Evolutionary conservation across 2,329 filamentous ascomycete species (phyloP).

Genomic region (Exophiala sideris): DNA sequence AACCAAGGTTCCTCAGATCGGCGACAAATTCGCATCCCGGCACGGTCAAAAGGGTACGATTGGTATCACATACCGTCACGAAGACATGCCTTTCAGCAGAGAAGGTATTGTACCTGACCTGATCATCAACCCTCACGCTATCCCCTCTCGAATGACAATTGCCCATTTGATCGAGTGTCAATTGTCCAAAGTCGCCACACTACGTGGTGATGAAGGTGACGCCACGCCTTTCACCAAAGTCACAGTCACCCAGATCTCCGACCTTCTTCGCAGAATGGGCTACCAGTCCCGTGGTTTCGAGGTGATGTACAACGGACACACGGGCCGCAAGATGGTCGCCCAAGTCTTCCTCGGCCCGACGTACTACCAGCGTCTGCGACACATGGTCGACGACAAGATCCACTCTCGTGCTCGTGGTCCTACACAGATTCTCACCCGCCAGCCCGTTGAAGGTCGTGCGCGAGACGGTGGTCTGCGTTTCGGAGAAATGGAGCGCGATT

Average conservation of each 20-base stretch:
- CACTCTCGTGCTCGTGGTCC: constrained; percentile 97
- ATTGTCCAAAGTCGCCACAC: constrained; percentile 88
- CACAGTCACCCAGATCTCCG: constrained; percentile 89
- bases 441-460: constrained; percentile 97
- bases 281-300: constrained; percentile 98
- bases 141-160: constrained; percentile 99
- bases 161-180: constrained; percentile 99
- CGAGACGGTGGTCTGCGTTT: constrained; percentile 97
- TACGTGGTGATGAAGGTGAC: constrained; percentile 93
- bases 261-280: constrained; percentile 78
- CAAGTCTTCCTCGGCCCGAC: constrained; percentile 97
- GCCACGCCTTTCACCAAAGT: constrained; percentile 97
- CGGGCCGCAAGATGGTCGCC: constrained; percentile 84
- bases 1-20: constrained; percentile 97
- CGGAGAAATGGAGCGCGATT: constrained; percentile 99
- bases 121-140: constrained; percentile 99
- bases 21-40: constrained; percentile 98
- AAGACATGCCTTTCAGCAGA: constrained; percentile 96
- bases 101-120: constrained; percentile 92
- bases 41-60: constrained; percentile 99
- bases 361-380: constrained; percentile 96
- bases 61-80: constrained; percentile 94
- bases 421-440: constrained; percentile 93
- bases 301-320: constrained; percentile 98
- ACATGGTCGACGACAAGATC: constrained; percentile 99